Base-by-base conservation (phyloP, 257 asterid genomes). In the Gynochthodes officinalis region DNA sequence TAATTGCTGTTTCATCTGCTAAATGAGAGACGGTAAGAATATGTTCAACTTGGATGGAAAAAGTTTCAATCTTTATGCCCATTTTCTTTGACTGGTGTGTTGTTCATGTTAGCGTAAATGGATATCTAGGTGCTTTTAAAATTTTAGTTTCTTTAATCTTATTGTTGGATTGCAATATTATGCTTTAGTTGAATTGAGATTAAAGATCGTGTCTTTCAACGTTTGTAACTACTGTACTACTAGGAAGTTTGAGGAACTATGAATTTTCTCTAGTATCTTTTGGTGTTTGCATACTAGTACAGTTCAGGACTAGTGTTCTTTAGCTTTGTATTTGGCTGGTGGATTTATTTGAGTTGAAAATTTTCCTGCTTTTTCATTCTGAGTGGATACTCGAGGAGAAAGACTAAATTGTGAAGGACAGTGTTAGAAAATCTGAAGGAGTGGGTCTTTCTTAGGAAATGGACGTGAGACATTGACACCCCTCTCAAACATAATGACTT, bases 21-120 rank as follows among this genome's bases (percentile, higher is more conserved):
- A 67, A 44, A 4, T 57, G 32, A 37, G 18, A 3, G 28, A 63
- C 23, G 70, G 76, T 61, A 61, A 72, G 67, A 25, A 53, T 10
- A n/a, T 35, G 39, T 39, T 15, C 27, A 55, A 58, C 44, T 12
- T 42, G 18, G 69, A 60, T 30, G 59, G 25, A 28, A 19, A 43
- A 27, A 65, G 43, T 13, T 40, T 4, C 50, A 4, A 21, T 14
- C 25, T 67, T 23, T 1, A 42, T 64, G 69, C 46, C 46, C 35
- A 7, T 6, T 57, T 40, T 72, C 50, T 14, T 67, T 21, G 50
- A 15, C 28, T 66, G 16, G 6, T 48, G 25, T n/a, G 14, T 42
- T 4, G 8, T 28, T 66, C 7, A 52, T 39, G 37, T 53, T 13
- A 58, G 28, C 3, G 12, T 64, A 39, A 33, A n/a, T 21, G 69